Conservation (phyloP, 129 eudicot species). For the carrot (Daucus carota) region DH1_v3.0 NC_030382.2:55752001-55752500, state of each 20-base stretch:
- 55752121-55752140: slow-evolving; percentile 34
- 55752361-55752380: slow-evolving; percentile 17
- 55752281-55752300: background rate
- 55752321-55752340: slow-evolving; percentile 4
- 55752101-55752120: slow-evolving; percentile 34
- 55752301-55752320: background rate
- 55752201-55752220: slow-evolving; percentile 27
- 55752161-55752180: slow-evolving; percentile 46
- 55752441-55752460: background rate
- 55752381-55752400: slow-evolving; percentile 50
- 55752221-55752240: background rate
- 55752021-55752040: background rate
- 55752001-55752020: background rate
- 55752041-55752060: background rate
- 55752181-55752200: slow-evolving; percentile 42
- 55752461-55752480: background rate
- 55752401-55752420: slow-evolving; percentile 40
- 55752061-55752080: background rate
- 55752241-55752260: background rate
- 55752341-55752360: slow-evolving; percentile 33
- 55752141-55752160: slow-evolving; percentile 59
- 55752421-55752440: background rate
- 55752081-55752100: background rate
- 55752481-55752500: slow-evolving; percentile 65
- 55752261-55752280: background rate